These are phyloP conservation scores for Handroanthus guayacan DNA, from an alignment of 257 asterid genomes.

Conservation along the genomic window DNA sequence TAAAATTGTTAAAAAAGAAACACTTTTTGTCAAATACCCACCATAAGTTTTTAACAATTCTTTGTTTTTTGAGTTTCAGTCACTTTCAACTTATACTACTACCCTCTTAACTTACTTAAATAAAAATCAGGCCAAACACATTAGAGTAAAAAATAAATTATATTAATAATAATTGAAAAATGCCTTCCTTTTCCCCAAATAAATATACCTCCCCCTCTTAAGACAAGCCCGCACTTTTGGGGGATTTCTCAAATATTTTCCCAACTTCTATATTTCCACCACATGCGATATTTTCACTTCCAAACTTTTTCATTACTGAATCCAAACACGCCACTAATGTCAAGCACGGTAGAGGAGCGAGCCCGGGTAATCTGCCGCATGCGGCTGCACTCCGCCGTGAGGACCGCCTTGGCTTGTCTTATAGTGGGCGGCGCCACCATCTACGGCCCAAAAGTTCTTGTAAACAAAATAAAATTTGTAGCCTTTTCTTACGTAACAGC, in stretches of 20 bases:
- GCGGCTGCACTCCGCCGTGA: constrained; percentile 58
- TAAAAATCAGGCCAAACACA: no score
- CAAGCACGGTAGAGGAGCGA: constrained; percentile 50
- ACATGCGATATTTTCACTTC: constrained; percentile 5
- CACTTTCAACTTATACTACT: no score
- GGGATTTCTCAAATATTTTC: constrained; percentile 17
- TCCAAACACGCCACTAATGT: not conserved
- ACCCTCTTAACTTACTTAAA: no score
- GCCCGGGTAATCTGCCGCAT: constrained; percentile 59
- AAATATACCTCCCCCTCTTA: not conserved
- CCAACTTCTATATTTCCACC: not conserved
- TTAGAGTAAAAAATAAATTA: no score
- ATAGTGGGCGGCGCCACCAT: constrained; percentile 60
- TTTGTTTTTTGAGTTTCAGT: no score
- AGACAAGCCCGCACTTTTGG: constrained; percentile 8
- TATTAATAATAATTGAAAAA: no score
- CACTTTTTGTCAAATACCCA: no score
- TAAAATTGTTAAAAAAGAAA: no score
- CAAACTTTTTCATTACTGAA: not conserved
- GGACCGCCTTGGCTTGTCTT: constrained; percentile 62
- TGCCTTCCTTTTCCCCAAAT: not conserved
- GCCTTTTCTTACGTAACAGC: constrained; percentile 68
- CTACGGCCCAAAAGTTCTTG: constrained; percentile 51
- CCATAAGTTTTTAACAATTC: no score
- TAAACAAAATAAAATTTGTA: constrained; percentile 42